A percentile compares a stretch with the other conserved stretches of the same genome.
phyloP scores from a whole-genome alignment of 2,329 filamentous ascomycete genomes.

The Chalara sp. region DNA sequence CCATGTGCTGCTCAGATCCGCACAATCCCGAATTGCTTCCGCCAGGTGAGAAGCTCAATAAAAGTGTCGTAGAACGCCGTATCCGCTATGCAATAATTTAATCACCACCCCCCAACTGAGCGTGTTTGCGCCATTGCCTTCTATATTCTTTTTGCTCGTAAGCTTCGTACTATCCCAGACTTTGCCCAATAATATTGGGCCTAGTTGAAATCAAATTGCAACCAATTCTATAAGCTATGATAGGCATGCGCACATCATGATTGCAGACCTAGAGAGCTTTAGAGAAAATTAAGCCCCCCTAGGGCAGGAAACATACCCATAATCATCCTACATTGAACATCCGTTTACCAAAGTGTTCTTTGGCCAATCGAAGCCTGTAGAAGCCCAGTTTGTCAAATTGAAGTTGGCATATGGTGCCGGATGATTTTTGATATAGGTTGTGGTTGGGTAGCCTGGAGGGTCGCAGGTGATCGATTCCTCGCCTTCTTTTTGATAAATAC shows the following conservation, averaged over 20 bases:
- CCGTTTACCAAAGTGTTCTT: conserved; percentile 53
- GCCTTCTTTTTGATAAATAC: conserved; percentile 61
- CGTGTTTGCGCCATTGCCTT: conserved; percentile 5
- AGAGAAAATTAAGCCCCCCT: too few species aligned
- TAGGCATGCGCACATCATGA: too few species aligned
- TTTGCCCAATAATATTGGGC: neutral
- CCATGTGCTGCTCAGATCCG: neutral
- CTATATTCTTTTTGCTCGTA: conserved; percentile 7
- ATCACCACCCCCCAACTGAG: conserved; percentile 1
- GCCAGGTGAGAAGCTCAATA: neutral
- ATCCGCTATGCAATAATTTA: conserved; percentile 8
- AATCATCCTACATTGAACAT: conserved; percentile 31
- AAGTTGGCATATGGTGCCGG: conserved; percentile 51
- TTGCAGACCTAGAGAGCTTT: too few species aligned
- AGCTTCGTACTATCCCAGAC: conserved; percentile 1
- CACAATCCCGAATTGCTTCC: neutral
- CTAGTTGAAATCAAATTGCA: neutral
- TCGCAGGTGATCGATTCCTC: conserved; percentile 57
- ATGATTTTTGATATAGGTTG: conserved; percentile 58
- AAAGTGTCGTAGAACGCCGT: conserved; percentile 3
- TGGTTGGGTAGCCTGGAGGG: conserved; percentile 60
- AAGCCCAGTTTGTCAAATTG: conserved; percentile 54
- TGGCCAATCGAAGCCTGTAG: conserved; percentile 51
- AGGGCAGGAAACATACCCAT: neutral
- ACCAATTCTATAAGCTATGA: neutral